Evolutionary conservation across 2,329 filamentous ascomycete genomes (phyloP).

Genomic region (Colletotrichum sp.): DNA sequence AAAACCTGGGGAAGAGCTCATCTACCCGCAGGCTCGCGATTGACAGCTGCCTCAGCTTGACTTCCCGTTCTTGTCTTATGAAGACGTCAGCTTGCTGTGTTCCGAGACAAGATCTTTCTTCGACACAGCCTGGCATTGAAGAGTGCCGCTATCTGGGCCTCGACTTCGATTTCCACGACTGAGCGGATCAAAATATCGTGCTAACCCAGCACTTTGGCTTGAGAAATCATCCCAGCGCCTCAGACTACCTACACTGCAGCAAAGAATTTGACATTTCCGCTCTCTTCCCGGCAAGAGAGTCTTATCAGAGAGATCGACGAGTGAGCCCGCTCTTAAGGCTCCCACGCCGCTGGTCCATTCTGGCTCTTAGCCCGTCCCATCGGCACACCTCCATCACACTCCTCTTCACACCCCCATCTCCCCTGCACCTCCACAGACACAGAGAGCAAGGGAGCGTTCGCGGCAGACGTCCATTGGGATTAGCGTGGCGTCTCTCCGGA

Average conservation of each 20-base stretch:
- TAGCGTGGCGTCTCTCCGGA: constrained; percentile 16
- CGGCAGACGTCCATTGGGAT: constrained; percentile 12
- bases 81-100: background rate
- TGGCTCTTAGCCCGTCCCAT: background rate
- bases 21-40: background rate
- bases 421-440: constrained; percentile 6
- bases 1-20: background rate
- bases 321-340: constrained; percentile 15
- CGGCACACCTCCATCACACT: background rate
- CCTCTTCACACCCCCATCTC: background rate
- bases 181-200: background rate
- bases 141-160: background rate
- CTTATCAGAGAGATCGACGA: constrained; percentile 20
- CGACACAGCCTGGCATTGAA: background rate
- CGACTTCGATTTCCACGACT: background rate
- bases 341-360: constrained; percentile 4
- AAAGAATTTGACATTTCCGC: constrained; percentile 17
- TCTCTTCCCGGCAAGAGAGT: background rate
- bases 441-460: constrained; percentile 14
- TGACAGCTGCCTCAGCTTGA: background rate
- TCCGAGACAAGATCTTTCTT: background rate
- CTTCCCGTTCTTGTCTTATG: background rate
- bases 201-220: background rate
- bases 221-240: background rate
- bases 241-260: background rate